Conservation (phyloP, 345 rosid genomes). For the Sisymbrium irio region DNA sequence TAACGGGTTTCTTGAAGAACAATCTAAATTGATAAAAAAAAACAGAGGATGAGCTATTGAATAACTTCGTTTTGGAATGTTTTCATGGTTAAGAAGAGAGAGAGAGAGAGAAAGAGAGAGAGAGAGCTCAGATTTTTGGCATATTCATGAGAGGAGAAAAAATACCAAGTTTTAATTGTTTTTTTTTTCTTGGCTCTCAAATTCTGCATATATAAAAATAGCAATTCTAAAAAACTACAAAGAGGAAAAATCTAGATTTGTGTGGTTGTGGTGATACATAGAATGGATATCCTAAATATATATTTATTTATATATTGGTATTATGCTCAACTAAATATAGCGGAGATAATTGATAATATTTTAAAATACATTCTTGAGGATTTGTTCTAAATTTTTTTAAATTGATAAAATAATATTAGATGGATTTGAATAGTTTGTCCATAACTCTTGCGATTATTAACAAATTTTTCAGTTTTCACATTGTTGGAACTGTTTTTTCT, state of each 20-base stretch:
- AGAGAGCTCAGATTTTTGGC: conserved; percentile 6
- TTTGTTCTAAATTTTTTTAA: neutral
- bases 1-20: neutral
- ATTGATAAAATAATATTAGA: neutral
- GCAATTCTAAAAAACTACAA: conserved; percentile 6
- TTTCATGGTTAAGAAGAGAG: neutral
- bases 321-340: conserved; percentile 22
- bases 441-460: neutral
- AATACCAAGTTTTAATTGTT: neutral
- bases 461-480: neutral
- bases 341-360: neutral
- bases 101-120: neutral
- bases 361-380: neutral
- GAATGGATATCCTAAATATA: conserved; percentile 10
- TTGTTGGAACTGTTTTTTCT: no score
- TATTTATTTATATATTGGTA: neutral
- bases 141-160: conserved; percentile 10
- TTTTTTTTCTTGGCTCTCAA: neutral
- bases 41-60: neutral
- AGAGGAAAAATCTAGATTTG: neutral
- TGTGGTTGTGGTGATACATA: conserved; percentile 22
- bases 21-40: neutral
- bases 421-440: neutral
- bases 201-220: conserved; percentile 16
- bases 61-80: neutral